Evolutionary conservation across 306 rosid genomes (phyloP).

Genomic region (Geum urbanum): DNA sequence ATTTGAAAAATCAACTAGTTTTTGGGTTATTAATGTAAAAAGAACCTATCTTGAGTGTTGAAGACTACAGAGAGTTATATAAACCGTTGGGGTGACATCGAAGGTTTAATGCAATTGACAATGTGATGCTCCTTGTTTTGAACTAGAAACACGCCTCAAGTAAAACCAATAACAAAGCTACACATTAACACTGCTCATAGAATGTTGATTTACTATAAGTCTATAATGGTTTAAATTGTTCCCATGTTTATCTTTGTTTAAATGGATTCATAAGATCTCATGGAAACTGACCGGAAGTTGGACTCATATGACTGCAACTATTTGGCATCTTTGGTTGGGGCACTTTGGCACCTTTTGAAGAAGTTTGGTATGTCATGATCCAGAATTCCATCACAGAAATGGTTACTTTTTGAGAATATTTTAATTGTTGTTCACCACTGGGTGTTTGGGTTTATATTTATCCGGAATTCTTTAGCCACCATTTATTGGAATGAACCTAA

Average conservation of each 20-base stretch:
- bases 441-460: not conserved
- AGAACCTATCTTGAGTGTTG: not conserved
- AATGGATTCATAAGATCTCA: constrained; percentile 39
- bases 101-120: not conserved
- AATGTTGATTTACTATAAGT: no score
- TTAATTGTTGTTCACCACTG: not conserved
- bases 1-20: not conserved
- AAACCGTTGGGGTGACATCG: not conserved
- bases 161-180: not conserved
- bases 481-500: not conserved
- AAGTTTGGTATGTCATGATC: constrained; percentile 46
- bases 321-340: constrained; percentile 47
- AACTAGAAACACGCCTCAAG: not conserved
- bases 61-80: not conserved
- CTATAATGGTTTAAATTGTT: not conserved
- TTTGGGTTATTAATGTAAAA: not conserved
- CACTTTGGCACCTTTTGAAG: constrained; percentile 70
- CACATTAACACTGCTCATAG: not conserved
- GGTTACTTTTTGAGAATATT: not conserved
- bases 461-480: not conserved
- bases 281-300: constrained; percentile 37
- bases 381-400: constrained; percentile 10
- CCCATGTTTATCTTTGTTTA: constrained; percentile 21
- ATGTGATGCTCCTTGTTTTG: not conserved
- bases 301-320: constrained; percentile 45